These are phyloP conservation scores for Coemansia sp. DNA, from an alignment of 192 early-diverging fungal genomes.

Conservation along the genomic window DNA sequence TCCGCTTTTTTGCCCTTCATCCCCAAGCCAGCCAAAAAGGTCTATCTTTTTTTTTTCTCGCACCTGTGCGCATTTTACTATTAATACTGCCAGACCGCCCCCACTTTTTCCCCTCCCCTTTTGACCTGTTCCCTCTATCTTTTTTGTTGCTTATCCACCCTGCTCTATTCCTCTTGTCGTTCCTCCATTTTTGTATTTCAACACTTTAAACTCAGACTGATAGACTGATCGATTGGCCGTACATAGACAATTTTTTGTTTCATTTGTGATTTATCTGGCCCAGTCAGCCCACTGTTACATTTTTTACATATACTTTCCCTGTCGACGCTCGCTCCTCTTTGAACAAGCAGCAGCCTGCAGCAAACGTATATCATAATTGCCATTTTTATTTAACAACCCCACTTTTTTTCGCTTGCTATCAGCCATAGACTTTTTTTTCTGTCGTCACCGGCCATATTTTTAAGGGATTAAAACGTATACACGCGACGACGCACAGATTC, in stretches of 20 bases:
- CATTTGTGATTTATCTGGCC: slow-evolving; percentile 6
- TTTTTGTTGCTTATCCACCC: background rate
- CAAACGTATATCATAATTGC: no score
- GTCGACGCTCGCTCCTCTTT: no score
- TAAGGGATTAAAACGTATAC: no score
- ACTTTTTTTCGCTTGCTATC: no score
- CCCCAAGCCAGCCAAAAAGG: background rate
- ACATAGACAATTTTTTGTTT: background rate
- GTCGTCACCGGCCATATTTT: no score
- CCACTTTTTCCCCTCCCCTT: slow-evolving; percentile 1
- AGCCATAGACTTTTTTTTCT: no score
- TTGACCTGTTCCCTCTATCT: slow-evolving; percentile 1
- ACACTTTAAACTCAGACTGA: slow-evolving; percentile 11
- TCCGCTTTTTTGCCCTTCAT: slow-evolving; percentile 1
- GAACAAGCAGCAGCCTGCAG: no score
- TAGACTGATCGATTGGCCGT: slow-evolving; percentile 4
- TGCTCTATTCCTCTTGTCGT: background rate
- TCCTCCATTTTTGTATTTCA: background rate
- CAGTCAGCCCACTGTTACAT: background rate
- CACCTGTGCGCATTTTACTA: slow-evolving; percentile 2
- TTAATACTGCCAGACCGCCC: slow-evolving; percentile 11
- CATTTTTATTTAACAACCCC: no score
- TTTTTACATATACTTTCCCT: no score
- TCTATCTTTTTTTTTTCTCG: slow-evolving; percentile 10
- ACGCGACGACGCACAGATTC: no score